A percentile compares a stretch with the other conserved stretches of the same genome.
phyloP scores from a whole-genome alignment of 306 rosid genomes.

The Gleditsia sinensis region DNA sequence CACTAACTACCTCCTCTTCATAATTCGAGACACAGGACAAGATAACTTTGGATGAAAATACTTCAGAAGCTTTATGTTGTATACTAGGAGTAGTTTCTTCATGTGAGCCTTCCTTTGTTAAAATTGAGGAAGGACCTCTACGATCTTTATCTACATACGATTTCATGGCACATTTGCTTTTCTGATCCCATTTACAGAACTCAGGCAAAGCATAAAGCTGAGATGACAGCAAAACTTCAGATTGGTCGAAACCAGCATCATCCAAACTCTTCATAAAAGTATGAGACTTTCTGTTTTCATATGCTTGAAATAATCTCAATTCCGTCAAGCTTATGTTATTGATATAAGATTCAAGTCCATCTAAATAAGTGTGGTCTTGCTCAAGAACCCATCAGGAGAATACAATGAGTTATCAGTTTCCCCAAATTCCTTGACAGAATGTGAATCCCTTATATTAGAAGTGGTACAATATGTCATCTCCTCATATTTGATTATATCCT shows the following conservation, averaged over 20 bases:
- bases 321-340: too few relatives aligned
- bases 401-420: slow-evolving; percentile 34
- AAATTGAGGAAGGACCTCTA: not conserved
- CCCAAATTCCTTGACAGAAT: slow-evolving; percentile 31
- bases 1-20: slow-evolving; percentile 15
- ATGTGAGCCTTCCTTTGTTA: slow-evolving; percentile 22
- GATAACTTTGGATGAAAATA: not conserved
- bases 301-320: too few relatives aligned
- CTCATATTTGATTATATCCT: slow-evolving; percentile 20
- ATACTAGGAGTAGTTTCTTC: slow-evolving; percentile 29
- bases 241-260: slow-evolving; percentile 30
- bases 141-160: slow-evolving; percentile 23
- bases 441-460: slow-evolving; percentile 25
- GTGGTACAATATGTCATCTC: slow-evolving; percentile 16
- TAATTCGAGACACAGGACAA: not conserved
- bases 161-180: slow-evolving; percentile 47
- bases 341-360: not conserved
- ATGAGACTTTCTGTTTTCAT: slow-evolving; percentile 29
- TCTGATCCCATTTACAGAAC: slow-evolving; percentile 55
- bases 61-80: slow-evolving; percentile 19
- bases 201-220: slow-evolving; percentile 31
- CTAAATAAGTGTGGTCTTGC: slow-evolving; percentile 17
- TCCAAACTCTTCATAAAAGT: slow-evolving; percentile 25
- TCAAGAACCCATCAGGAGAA: slow-evolving; percentile 29
- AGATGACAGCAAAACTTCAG: slow-evolving; percentile 31